Conservation (phyloP, 169 alveolate genomes). For the Fabrea salina region DNA sequence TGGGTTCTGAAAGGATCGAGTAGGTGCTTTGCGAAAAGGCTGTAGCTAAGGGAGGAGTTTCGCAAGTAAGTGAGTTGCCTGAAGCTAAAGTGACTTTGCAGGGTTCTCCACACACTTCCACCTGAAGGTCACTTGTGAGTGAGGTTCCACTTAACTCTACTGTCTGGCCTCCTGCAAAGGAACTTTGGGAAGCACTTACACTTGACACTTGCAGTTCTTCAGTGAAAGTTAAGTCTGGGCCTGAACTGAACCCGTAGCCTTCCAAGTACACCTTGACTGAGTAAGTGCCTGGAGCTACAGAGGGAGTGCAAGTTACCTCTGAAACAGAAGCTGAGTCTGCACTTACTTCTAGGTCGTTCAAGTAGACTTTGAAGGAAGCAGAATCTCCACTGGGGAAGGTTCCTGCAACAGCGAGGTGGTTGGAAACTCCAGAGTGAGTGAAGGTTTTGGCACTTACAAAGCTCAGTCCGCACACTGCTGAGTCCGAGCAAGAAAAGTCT, state of each 20-base stretch:
- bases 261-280: neutral
- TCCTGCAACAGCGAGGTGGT: neutral
- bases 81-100: neutral
- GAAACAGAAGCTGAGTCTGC: neutral
- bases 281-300: conserved; percentile 14
- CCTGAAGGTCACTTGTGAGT: neutral
- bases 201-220: neutral
- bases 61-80: neutral
- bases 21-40: neutral
- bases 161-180: conserved; percentile 18
- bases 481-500: neutral
- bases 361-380: neutral
- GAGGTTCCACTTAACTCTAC: neutral
- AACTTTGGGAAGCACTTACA: neutral
- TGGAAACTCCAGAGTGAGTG: neutral
- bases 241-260: neutral
- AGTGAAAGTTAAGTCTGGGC: neutral
- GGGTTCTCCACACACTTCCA: neutral
- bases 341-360: neutral
- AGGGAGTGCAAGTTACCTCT: neutral
- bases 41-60: neutral
- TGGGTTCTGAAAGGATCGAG: neutral
- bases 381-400: neutral
- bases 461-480: neutral
- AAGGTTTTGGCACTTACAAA: neutral